Evolutionary conservation across 257 asterid genomes (phyloP).

Genomic region (Nicotiana obtusifolia): DNA sequence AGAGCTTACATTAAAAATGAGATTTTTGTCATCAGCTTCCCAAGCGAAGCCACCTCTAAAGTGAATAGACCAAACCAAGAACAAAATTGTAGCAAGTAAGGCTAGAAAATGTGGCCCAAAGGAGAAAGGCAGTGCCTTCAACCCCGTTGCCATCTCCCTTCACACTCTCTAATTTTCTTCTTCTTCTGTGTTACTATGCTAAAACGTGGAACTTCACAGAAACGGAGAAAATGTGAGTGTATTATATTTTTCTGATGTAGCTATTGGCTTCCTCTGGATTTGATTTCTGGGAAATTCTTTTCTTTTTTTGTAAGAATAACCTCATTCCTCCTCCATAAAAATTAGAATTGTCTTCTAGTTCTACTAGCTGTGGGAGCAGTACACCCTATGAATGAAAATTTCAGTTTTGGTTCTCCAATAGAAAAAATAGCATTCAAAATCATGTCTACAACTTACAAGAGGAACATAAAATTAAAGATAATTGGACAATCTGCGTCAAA

Average conservation of each 20-base stretch:
- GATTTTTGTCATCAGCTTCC: conserved; percentile 67
- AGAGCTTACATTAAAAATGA: conserved; percentile 68
- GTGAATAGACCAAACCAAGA: conserved; percentile 63
- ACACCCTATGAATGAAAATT: neutral
- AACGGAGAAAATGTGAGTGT: neutral
- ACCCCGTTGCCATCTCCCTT: too few relatives aligned
- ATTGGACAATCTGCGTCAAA: neutral
- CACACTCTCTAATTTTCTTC: too few relatives aligned
- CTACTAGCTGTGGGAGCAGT: neutral
- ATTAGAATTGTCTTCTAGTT: neutral
- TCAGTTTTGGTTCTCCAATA: neutral
- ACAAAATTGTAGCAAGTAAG: conserved; percentile 50
- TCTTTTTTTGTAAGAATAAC: too few relatives aligned
- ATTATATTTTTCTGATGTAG: neutral
- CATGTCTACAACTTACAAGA: neutral
- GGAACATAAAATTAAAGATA: neutral
- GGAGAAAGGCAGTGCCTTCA: conserved; percentile 59
- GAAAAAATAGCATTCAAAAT: neutral
- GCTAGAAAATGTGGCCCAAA: conserved; percentile 62
- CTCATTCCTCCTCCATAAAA: too few relatives aligned
- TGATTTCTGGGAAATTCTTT: too few relatives aligned
- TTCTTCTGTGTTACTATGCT: too few relatives aligned
- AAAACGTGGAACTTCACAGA: neutral
- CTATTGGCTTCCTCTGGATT: neutral
- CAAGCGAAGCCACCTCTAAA: conserved; percentile 97